phyloP scores from a whole-genome alignment of 2,329 filamentous ascomycete species.

The Aspergillus sp. region DNA sequence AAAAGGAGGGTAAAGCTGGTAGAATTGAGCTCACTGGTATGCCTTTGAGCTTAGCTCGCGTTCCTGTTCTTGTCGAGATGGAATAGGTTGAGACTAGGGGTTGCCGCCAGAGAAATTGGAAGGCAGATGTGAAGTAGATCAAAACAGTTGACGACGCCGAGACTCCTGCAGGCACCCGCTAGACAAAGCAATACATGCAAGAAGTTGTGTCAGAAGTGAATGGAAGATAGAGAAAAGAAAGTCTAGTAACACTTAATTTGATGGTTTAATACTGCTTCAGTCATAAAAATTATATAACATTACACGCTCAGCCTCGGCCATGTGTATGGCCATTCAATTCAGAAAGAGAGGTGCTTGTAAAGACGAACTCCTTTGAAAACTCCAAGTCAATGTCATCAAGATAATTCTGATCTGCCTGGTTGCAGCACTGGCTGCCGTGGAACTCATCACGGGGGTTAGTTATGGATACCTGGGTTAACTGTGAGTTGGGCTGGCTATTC shows the following conservation, averaged over 20 bases:
- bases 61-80: not conserved
- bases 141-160: not conserved
- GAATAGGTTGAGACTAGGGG: not conserved
- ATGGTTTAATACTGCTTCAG: not conserved
- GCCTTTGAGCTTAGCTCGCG: not conserved
- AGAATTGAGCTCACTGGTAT: not conserved
- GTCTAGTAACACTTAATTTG: not conserved
- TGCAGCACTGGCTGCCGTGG: slow-evolving; percentile 16
- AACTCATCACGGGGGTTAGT: slow-evolving; percentile 15
- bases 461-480: slow-evolving; percentile 19
- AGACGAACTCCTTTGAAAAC: slow-evolving; percentile 41
- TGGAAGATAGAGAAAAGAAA: not conserved
- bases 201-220: not conserved
- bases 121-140: not conserved
- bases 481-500: slow-evolving; percentile 34
- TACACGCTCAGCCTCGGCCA: not conserved
- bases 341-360: slow-evolving; percentile 38
- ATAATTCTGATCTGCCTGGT: slow-evolving; percentile 25
- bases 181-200: slow-evolving; percentile 7
- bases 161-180: slow-evolving; percentile 10
- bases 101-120: not conserved
- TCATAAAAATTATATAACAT: not conserved
- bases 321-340: slow-evolving; percentile 24
- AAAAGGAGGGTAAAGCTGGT: not conserved
- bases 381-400: slow-evolving; percentile 39